Percentiles rank a stretch among this genome's conserved stretches.
Evolutionary conservation across 805 yeast genomes (phyloP).

Genomic region (Candida oleophila): DNA sequence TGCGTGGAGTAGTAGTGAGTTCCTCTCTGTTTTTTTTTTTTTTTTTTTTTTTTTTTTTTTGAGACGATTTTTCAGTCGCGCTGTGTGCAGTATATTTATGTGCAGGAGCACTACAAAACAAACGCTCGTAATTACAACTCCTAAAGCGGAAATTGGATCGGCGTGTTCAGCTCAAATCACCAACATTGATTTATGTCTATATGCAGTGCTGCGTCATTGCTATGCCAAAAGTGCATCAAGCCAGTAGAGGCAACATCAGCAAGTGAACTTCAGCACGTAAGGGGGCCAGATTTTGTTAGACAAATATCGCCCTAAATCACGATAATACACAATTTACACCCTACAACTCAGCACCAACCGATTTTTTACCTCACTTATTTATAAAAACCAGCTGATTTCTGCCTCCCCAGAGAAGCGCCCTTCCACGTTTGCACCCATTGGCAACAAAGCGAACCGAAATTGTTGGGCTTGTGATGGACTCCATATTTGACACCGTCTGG

Average conservation of each 20-base stretch:
- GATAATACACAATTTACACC: no score
- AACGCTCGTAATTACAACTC: constrained; percentile 1
- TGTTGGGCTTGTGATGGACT: neutral
- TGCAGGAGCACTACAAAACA: neutral
- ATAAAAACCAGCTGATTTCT: no score
- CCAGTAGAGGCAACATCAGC: neutral
- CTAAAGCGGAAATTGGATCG: neutral
- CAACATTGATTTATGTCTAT: neutral
- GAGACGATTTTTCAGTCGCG: neutral
- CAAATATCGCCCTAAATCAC: no score
- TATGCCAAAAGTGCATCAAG: neutral
- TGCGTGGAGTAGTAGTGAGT: neutral
- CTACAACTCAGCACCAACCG: no score
- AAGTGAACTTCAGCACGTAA: no score
- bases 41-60: no score
- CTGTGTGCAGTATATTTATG: neutral
- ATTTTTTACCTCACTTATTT: neutral
- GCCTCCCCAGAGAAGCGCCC: no score
- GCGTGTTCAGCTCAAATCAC: constrained; percentile 3
- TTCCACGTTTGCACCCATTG: neutral
- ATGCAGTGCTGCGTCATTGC: neutral
- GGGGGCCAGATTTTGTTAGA: no score
- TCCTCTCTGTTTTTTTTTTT: neutral
- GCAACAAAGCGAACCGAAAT: neutral
- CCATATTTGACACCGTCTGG: constrained; percentile 3